Evolutionary conservation across 192 early-diverging fungal genomes (phyloP).

Genomic region (Coemansia sp.): DNA sequence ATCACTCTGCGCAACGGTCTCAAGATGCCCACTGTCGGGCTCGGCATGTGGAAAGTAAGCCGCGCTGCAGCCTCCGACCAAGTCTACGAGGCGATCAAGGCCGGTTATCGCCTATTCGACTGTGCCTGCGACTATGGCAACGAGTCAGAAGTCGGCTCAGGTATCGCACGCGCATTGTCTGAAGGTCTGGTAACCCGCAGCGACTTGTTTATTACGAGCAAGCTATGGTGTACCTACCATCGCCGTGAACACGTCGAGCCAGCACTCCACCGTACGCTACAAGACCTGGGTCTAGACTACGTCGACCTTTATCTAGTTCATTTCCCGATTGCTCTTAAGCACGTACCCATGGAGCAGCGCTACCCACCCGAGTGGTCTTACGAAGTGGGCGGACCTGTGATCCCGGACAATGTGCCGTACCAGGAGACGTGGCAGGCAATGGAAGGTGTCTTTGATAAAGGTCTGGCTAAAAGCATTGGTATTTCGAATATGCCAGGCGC

Average conservation of each 20-base stretch:
- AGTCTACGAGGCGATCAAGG: conserved; percentile 64
- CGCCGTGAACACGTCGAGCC: conserved; percentile 63
- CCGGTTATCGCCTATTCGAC: conserved; percentile 74
- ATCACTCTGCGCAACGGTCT: conserved; percentile 62
- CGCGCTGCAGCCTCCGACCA: conserved; percentile 59
- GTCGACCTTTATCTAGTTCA: conserved; percentile 85
- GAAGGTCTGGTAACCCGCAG: conserved; percentile 59
- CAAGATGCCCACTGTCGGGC: conserved; percentile 65
- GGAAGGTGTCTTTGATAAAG: conserved; percentile 54
- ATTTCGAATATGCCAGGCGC: conserved; percentile 68
- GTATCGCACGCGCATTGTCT: conserved; percentile 59
- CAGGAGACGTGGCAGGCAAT: conserved; percentile 63
- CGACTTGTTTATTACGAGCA: conserved; percentile 79
- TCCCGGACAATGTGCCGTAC: conserved; percentile 38
- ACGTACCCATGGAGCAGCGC: conserved; percentile 29
- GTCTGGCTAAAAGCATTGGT: conserved; percentile 66
- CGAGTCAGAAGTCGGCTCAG: conserved; percentile 76
- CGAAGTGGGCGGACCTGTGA: conserved; percentile 21
- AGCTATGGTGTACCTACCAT: conserved; percentile 74
- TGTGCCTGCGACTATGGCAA: conserved; percentile 73
- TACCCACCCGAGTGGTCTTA: conserved; percentile 34
- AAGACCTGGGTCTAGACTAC: conserved; percentile 71
- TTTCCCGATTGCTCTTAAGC: conserved; percentile 66
- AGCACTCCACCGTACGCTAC: conserved; percentile 63
- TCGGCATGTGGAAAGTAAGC: conserved; percentile 66